Conservation (phyloP, 2,329 filamentous ascomycete genomes). For the Rachicladosporium sp. region DNA sequence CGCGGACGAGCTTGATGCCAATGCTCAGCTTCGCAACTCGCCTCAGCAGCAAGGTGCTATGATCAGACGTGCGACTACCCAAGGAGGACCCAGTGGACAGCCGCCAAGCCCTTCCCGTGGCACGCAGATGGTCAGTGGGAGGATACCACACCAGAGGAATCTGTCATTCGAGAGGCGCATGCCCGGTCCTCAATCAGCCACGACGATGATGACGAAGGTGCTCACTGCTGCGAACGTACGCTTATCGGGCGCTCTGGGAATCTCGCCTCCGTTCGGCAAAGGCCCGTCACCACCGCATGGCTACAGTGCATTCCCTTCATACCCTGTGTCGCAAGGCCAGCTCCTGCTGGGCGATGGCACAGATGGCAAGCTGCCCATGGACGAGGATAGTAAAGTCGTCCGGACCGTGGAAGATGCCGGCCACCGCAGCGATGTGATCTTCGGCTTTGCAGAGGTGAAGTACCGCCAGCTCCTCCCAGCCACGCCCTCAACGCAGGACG, state of each 20-base stretch:
- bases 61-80: slow-evolving; percentile 64
- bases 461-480: slow-evolving; percentile 92
- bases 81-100: slow-evolving; percentile 57
- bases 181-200: slow-evolving; percentile 60
- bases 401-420: slow-evolving; percentile 84
- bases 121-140: slow-evolving; percentile 60
- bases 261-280: slow-evolving; percentile 46
- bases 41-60: slow-evolving; percentile 46
- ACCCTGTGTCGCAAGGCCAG: slow-evolving; percentile 62
- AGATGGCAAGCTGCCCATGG: slow-evolving; percentile 44
- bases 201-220: slow-evolving; percentile 86
- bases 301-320: slow-evolving; percentile 73
- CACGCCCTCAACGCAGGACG: slow-evolving; percentile 63
- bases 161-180: slow-evolving; percentile 71
- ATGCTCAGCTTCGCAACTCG: slow-evolving; percentile 44
- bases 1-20: slow-evolving; percentile 85
- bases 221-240: slow-evolving; percentile 82
- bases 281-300: slow-evolving; percentile 62
- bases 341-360: slow-evolving; percentile 50
- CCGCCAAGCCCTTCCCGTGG: slow-evolving; percentile 54
- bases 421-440: slow-evolving; percentile 88
- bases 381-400: slow-evolving; percentile 70
- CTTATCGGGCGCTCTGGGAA: slow-evolving; percentile 54
- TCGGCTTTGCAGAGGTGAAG: slow-evolving; percentile 95
- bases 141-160: slow-evolving; percentile 59